Percentiles rank a stretch among this genome's conserved stretches.
Evolutionary conservation across 2,329 filamentous ascomycete genomes (phyloP).

Genomic region (Nothophaeocryptopus gaeumannii): DNA sequence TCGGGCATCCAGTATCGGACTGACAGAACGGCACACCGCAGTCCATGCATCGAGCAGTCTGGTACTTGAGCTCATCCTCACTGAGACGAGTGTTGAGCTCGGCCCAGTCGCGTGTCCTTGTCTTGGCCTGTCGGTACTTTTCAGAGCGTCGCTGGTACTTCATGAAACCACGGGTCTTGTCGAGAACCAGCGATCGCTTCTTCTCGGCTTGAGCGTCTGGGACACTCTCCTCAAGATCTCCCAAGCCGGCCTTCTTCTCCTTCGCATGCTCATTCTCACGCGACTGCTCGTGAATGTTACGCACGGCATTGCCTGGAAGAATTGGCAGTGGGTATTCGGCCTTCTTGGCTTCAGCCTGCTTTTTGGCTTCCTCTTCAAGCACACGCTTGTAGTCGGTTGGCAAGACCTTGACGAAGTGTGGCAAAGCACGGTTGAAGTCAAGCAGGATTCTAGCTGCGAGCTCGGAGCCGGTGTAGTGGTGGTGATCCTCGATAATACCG

Average conservation of each 20-base stretch:
- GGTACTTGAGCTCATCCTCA: conserved; percentile 94
- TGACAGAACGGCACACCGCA: conserved; percentile 98
- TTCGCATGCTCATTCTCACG: conserved; percentile 58
- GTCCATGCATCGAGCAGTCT: conserved; percentile 96
- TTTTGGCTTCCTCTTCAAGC: conserved; percentile 77
- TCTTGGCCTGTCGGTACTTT: conserved; percentile 84
- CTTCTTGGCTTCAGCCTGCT: conserved; percentile 80
- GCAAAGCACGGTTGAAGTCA: conserved; percentile 90
- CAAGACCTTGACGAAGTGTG: conserved; percentile 88
- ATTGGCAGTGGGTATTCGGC: conserved; percentile 77
- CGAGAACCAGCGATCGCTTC: conserved; percentile 85
- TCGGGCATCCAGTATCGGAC: conserved; percentile 91
- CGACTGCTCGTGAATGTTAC: conserved; percentile 52
- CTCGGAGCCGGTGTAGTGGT: conserved; percentile 96
- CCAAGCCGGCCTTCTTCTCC: conserved; percentile 63
- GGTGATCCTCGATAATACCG: conserved; percentile 90
- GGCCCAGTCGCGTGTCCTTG: conserved; percentile 86
- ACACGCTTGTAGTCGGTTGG: conserved; percentile 96
- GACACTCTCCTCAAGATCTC: conserved; percentile 88
- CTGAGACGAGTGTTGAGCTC: conserved; percentile 84
- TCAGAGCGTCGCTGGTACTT: conserved; percentile 90
- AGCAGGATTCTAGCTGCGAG: conserved; percentile 86
- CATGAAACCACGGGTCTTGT: conserved; percentile 98
- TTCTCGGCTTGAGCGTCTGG: conserved; percentile 82
- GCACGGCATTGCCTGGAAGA: conserved; percentile 64